Evolutionary conservation across 2,329 filamentous ascomycete species (phyloP), one percentile per base, ranked within the genome.

Genomic region (Penicillium sp.): DNA sequence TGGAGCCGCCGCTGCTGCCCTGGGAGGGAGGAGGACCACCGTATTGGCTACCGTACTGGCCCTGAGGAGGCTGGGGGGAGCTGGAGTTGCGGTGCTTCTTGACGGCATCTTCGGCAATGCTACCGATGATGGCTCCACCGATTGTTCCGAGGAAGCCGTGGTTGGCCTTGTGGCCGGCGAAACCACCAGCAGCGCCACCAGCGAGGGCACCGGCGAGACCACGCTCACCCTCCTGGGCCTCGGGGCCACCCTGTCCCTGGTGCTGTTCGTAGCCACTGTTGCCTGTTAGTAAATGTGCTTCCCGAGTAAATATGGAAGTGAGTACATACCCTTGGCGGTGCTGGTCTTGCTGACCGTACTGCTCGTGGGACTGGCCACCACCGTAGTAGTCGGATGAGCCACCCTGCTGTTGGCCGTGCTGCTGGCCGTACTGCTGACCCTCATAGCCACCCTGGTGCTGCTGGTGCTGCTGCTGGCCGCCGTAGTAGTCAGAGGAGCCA

Each of bases 141-240:
- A 80, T 70, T 5, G 77, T 73, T 55, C 78, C 78, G 47, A 80
- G 71, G 63, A 80, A 67, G 29, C 78, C 78, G 66, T 80, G 78
- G 59, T 76, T 70, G 58, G 73, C 76, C 65, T 80, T 76, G 70
- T 77, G 73, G 53, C 78, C 78, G 21, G 70, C 74, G 47, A 72
- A 79, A 32, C 73, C 77, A 52, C 78, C 78, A n/a, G 75, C 71
- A 9, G 75, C 67, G 59, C 77, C 77, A 54, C 78, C 78, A 29
- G 76, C 77, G 43, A 79, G 57, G 14, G 78, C 78, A 38, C 78
- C 78, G 48, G 74, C 71, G 16, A 80, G 67, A 56, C 78, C 78
- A 61, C 77, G 76, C 53, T 80, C 77, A 51, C 72, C 74, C 1
- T 77, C 75, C 58, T 76, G 72, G 43, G 74, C 73, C 39, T 66